These are phyloP conservation scores for Cyberlindnera veronae DNA, from an alignment of 805 yeast genomes.

Conservation along the genomic window DNA sequence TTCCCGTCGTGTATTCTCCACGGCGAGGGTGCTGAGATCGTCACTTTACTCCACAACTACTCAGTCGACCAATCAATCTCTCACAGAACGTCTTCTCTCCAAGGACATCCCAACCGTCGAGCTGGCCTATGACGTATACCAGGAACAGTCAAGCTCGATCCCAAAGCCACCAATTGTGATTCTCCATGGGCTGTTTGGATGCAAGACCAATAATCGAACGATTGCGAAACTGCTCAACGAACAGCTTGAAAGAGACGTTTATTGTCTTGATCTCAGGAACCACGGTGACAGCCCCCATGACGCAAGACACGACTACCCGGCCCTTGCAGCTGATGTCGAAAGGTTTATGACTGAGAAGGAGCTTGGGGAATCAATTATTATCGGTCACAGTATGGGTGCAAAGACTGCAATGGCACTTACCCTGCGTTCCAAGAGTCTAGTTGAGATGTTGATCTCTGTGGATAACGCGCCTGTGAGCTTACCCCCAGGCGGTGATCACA, in stretches of 20 bases:
- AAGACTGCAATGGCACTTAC: slow-evolving; percentile 88
- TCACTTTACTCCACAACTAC: slow-evolving; percentile 6
- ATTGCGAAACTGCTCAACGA: slow-evolving; percentile 61
- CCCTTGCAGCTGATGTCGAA: slow-evolving; percentile 85
- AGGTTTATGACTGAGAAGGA: slow-evolving; percentile 46
- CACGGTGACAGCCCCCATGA: slow-evolving; percentile 90
- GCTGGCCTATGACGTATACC: slow-evolving; percentile 50
- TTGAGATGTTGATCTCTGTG: slow-evolving; percentile 65
- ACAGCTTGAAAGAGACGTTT: slow-evolving; percentile 52
- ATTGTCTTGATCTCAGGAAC: slow-evolving; percentile 76
- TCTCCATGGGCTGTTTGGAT: slow-evolving; percentile 88
- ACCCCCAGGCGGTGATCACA: slow-evolving; percentile 55
- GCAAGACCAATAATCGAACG: slow-evolving; percentile 72
- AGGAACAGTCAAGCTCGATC: slow-evolving; percentile 26
- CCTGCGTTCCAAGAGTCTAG: slow-evolving; percentile 59
- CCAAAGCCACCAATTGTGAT: slow-evolving; percentile 62
- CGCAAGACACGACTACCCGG: slow-evolving; percentile 69
- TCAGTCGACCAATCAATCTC: slow-evolving; percentile 13
- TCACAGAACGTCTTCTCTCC: slow-evolving; percentile 27
- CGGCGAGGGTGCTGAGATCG: neutral
- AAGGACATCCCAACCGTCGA: slow-evolving; percentile 48
- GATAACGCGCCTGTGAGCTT: slow-evolving; percentile 87
- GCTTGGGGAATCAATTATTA: slow-evolving; percentile 49
- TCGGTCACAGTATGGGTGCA: slow-evolving; percentile 93
- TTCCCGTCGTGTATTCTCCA: slow-evolving; percentile 1